phyloP scores from a whole-genome alignment of 305 asterid species.

The Vinca major region DNA sequence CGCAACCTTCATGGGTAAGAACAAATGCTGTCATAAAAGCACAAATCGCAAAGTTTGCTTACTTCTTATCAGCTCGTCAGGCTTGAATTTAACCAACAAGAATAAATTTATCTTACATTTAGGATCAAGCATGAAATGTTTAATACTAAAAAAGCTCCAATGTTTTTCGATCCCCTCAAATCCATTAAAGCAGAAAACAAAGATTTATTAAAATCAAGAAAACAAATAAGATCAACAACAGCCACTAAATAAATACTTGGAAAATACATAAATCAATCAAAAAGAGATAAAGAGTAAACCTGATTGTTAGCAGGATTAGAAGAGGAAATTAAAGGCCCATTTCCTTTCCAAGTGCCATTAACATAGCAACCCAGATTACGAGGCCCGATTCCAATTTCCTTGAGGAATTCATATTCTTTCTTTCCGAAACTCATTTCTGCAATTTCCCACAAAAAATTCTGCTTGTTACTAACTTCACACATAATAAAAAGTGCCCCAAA shows the following conservation, averaged over 20 bases:
- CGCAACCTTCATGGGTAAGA: background rate
- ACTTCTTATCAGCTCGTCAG: background rate
- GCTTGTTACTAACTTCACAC: background rate
- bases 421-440: conserved; percentile 67
- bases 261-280: background rate
- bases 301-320: conserved; percentile 80
- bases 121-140: background rate
- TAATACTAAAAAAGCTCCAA: background rate
- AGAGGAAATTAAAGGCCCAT: conserved; percentile 55
- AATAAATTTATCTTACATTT: background rate
- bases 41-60: background rate
- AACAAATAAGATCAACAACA: background rate
- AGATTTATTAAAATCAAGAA: background rate
- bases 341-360: conserved; percentile 79
- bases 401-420: conserved; percentile 65
- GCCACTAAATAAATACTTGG: background rate
- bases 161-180: background rate
- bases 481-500: no score
- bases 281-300: conserved; percentile 23
- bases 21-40: background rate
- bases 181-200: background rate
- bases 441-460: background rate
- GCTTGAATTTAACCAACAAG: background rate
- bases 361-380: conserved; percentile 55
- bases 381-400: conserved; percentile 72